Evolutionary conservation across 164 flowering plant species (phyloP).

Genomic region (Cinnamomum chago): DNA sequence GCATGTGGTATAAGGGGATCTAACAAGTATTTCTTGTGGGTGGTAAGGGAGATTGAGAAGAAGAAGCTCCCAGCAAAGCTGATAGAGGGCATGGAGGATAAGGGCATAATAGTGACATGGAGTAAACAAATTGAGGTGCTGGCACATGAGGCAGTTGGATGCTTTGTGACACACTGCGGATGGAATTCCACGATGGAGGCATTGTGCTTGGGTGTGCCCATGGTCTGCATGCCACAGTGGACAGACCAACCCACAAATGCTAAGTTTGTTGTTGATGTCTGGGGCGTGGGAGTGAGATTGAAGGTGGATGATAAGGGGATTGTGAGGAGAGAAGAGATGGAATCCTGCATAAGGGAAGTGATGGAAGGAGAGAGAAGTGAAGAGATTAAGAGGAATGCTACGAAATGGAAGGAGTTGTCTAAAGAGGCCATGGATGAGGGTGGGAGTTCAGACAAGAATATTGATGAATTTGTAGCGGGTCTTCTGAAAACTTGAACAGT

Average conservation of each 20-base stretch:
- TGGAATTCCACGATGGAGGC: constrained; percentile 54
- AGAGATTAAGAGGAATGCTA: constrained; percentile 14
- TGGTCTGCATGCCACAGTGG: constrained; percentile 54
- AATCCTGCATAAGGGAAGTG: constrained; percentile 20
- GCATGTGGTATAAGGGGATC: constrained; percentile 18
- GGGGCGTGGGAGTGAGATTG: constrained; percentile 37
- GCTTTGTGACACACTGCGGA: constrained; percentile 58
- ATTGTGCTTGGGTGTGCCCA: constrained; percentile 41
- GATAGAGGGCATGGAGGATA: constrained; percentile 4
- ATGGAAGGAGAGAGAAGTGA: constrained; percentile 24
- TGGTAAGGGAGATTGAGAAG: constrained; percentile 23
- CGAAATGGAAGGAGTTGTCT: constrained; percentile 22
- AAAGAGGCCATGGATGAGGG: constrained; percentile 22
- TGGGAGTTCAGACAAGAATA: constrained; percentile 27
- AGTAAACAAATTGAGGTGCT: constrained; percentile 15
- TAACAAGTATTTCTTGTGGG: constrained; percentile 28
- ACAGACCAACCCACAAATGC: constrained; percentile 49
- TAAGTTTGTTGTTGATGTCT: constrained; percentile 39
- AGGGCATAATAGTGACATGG: constrained; percentile 29
- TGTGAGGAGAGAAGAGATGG: constrained; percentile 24
- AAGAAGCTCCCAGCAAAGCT: constrained; percentile 23
- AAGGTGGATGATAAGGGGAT: constrained; percentile 18
- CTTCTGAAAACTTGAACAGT: not conserved
- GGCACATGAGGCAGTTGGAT: constrained; percentile 18
- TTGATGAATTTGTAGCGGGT: constrained; percentile 18